These are phyloP conservation scores for Aulographum hederae DNA, from an alignment of 2,329 filamentous ascomycete species.

Conservation along the genomic window DNA sequence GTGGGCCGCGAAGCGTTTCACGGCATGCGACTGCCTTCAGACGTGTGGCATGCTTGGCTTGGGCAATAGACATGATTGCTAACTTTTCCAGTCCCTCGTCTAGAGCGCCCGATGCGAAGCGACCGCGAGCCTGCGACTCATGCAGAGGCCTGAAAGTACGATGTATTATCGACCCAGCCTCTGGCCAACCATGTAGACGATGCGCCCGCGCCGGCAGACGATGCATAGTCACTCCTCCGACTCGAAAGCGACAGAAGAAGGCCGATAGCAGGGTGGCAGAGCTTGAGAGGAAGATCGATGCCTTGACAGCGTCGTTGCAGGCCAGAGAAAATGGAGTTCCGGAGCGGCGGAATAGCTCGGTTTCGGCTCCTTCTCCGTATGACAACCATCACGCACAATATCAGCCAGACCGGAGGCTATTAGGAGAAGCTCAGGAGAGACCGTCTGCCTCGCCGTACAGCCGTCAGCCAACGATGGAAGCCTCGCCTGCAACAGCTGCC, in stretches of 20 bases:
- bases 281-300: constrained; percentile 84
- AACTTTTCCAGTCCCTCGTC: no score
- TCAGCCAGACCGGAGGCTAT: constrained; percentile 2
- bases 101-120: constrained; percentile 24
- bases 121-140: constrained; percentile 55
- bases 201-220: constrained; percentile 64
- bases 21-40: no score
- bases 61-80: no score
- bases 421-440: no score
- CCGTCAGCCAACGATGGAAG: no score
- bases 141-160: constrained; percentile 48
- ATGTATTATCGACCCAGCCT: constrained; percentile 5
- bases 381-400: constrained; percentile 6
- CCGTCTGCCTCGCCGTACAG: no score
- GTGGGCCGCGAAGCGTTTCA: no score
- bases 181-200: constrained; percentile 26
- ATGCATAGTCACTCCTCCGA: constrained; percentile 60
- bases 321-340: constrained; percentile 24
- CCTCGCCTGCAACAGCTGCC: no score
- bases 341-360: constrained; percentile 7
- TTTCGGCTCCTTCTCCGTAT: constrained; percentile 2
- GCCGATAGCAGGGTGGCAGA: constrained; percentile 78
- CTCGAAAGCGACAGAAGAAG: constrained; percentile 74
- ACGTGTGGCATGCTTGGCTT: no score
- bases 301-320: constrained; percentile 61